Conservation (phyloP, 192 early-diverging fungal species). For the Coemansia sp. region DNA sequence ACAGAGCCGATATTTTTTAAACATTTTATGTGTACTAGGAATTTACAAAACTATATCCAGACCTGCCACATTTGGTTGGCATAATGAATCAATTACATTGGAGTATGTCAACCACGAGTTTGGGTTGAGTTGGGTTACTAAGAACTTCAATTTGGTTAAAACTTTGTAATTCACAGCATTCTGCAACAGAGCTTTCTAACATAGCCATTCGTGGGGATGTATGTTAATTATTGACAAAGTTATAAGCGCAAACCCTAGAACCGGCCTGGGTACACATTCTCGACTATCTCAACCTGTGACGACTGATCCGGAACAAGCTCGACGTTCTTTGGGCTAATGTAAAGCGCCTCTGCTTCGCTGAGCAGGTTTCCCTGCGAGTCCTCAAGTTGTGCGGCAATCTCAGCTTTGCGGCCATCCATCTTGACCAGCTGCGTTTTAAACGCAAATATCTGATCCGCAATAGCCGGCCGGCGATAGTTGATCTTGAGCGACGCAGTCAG, state of each 20-base stretch:
- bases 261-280: conserved; percentile 36
- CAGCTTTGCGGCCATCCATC: conserved; percentile 69
- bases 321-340: conserved; percentile 58
- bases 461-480: conserved; percentile 68
- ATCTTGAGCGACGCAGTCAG: conserved; percentile 77
- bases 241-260: no score
- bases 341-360: conserved; percentile 67
- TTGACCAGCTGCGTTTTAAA: conserved; percentile 54
- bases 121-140: no score
- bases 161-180: no score
- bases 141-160: no score
- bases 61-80: neutral
- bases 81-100: neutral
- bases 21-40: neutral
- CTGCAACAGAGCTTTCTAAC: no score
- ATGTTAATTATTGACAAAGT: no score
- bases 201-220: no score
- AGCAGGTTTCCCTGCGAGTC: conserved; percentile 56
- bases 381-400: conserved; percentile 61
- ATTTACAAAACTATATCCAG: neutral
- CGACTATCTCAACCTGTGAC: conserved; percentile 14
- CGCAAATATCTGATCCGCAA: conserved; percentile 59
- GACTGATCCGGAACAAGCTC: conserved; percentile 33
- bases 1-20: neutral
- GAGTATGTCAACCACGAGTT: no score